Evolutionary conservation across 2,329 filamentous ascomycete species (phyloP).

Genomic region (Sphaerostilbella broomeana): DNA sequence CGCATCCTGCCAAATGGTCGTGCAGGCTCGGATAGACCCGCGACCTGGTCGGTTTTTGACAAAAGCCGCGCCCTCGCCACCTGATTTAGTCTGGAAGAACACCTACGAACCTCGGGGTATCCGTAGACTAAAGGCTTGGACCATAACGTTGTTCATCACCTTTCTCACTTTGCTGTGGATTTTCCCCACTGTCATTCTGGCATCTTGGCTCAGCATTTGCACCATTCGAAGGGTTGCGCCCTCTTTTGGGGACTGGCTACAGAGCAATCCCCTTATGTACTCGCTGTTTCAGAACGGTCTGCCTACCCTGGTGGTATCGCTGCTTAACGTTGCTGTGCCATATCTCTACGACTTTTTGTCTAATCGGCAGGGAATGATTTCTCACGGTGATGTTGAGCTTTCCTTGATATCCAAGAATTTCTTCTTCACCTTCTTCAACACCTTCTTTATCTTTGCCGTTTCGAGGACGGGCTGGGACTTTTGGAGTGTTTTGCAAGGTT

Average conservation of each 20-base stretch:
- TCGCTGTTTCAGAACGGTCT: conserved; percentile 81
- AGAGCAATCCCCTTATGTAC: conserved; percentile 60
- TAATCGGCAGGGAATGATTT: conserved; percentile 89
- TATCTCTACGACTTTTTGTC: conserved; percentile 93
- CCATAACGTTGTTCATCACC: conserved; percentile 74
- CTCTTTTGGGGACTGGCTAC: conserved; percentile 58
- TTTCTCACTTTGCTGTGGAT: conserved; percentile 86
- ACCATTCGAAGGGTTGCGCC: conserved; percentile 70
- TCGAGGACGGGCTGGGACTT: conserved; percentile 78
- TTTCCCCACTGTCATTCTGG: conserved; percentile 70
- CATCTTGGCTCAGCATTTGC: conserved; percentile 72
- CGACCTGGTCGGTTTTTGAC: conserved; percentile 80
- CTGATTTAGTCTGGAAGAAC: conserved; percentile 92
- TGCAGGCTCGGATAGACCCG: conserved; percentile 89
- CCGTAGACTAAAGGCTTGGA: conserved; percentile 74
- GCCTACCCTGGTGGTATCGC: conserved; percentile 75
- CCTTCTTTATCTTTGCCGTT: conserved; percentile 90
- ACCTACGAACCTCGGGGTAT: conserved; percentile 73
- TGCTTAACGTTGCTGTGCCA: conserved; percentile 84
- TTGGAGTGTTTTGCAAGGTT: conserved; percentile 62
- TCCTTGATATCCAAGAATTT: conserved; percentile 98
- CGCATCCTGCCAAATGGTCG: conserved; percentile 87
- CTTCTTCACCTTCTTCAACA: conserved; percentile 99
- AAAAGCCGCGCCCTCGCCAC: conserved; percentile 77
- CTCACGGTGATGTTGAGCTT: conserved; percentile 86